Evolutionary conservation across 768 basidiomycete genomes (phyloP), one percentile per base, ranked within the genome.

Genomic region (Mycena haematopus): DNA sequence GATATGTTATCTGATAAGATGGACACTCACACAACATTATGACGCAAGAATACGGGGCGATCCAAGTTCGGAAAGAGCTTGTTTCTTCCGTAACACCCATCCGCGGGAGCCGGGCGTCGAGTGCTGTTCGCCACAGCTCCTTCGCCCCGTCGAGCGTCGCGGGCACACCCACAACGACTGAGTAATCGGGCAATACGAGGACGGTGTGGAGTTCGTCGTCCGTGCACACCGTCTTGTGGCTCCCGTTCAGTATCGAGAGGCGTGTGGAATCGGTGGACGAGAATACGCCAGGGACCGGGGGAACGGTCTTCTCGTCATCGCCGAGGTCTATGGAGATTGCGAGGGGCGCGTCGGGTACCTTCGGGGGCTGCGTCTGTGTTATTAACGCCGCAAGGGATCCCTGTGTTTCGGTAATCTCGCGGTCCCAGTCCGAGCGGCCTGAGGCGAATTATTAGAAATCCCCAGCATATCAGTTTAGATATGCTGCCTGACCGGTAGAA

Each of bases 101-200:
- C 40, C 84, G 82, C 52, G 81, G 80, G 6, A 88, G 72, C 3
- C 75, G 75, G 1, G 91, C 89, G 67, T 87, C 83, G 10, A 95
- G 79, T 2, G 86, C 82, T 27, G 78, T 76, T 33, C 82, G 76
- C 85, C 88, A 94, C 22, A 97, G 77, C 31, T 82, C 80, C 60
- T 86, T 78, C 7, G 95, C 95, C 25, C 91, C 92, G 2, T 82
- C 78, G 15, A 72, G 59, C 0, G 88, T 83, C 35, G 86, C 80
- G 24, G 84, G 84, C 15, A 98, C 87, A 54, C 89, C 88, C 2
- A 86, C 82, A 29, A 96, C 83, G 49, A 95, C 81, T 67, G 88
- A 94, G 79, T 89, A 99, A 75, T 99, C 96, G 7, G 96, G 96
- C 69, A 99, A 86, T 2, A 98, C 84, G 45, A 99, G 81, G 19